Percentiles rank a stretch among this genome's conserved stretches.
Conservation (phyloP, 768 basidiomycete species). For the Clitopilus passeckerianus region DNA sequence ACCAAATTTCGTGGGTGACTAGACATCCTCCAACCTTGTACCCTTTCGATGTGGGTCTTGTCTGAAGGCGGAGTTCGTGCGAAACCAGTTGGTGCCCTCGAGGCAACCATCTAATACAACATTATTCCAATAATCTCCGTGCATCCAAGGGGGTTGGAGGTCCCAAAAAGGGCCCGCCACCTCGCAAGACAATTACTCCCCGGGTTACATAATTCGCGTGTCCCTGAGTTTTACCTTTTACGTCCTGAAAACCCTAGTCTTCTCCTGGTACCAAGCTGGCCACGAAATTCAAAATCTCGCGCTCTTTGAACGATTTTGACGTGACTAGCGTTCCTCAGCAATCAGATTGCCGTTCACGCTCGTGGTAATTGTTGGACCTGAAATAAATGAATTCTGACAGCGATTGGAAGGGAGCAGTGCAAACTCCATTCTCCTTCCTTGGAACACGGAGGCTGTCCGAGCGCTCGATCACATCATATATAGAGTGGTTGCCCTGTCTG, state of each 20-base stretch:
- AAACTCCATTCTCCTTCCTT: slow-evolving; percentile 7
- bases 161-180: neutral
- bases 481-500: slow-evolving; percentile 22
- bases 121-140: neutral
- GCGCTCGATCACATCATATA: slow-evolving; percentile 27
- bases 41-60: neutral
- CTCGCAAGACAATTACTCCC: neutral
- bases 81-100: neutral
- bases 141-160: neutral
- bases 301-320: neutral
- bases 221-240: slow-evolving; percentile 7
- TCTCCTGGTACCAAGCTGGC: neutral
- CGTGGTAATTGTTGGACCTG: neutral
- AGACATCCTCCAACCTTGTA: neutral
- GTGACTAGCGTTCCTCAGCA: neutral
- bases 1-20: slow-evolving; percentile 11
- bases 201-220: neutral
- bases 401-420: neutral
- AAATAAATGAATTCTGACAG: neutral
- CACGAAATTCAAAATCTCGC: neutral
- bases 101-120: neutral
- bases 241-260: neutral
- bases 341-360: neutral
- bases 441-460: slow-evolving; percentile 32
- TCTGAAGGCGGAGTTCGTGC: neutral